Evolutionary conservation across 176 grass and related monocot genomes (phyloP), one percentile per base, ranked within the genome.

Genomic region (Musa schizocarpa): DNA sequence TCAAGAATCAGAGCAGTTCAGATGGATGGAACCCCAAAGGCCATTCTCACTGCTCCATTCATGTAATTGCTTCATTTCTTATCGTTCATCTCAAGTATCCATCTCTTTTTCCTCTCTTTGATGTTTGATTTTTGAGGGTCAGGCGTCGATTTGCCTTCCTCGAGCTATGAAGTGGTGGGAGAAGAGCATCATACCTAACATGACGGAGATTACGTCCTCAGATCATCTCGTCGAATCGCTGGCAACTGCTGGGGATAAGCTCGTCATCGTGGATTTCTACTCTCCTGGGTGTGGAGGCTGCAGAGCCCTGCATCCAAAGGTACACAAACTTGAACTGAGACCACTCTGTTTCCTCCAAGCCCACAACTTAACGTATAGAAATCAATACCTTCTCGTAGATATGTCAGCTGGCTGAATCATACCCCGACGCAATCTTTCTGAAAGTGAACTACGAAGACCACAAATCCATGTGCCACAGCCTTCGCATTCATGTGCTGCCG

Each of bases 251-350:
- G 66, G 66, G 3, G 11, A 69, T 29, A 69, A 69, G 11, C 66
- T 69, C 66, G 66, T 69, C 20, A 24, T 69, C 10, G 66, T 69
- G 6, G 66, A 29, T 13, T 69, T 69, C 66, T 43, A 69, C 27
- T 69, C 66, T 12, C 12, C 66, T 69, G 27, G 13, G 13, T 69
- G 66, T 43, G 23, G 27, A 13, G 25, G 25, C 8, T 69, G 66
- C 66, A 69, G 49, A 25, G 11, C 24, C 29, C 66, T 69, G 10
- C 13, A 69, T 69, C 66, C 66, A 1, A 69, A 69, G 66, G 66
- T 69, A 29, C 19, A 19, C 14, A 24, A 2, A 16, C 25, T 13
- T 16, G 26, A 27, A 27, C 23, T 16, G 66, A 34, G 27, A 23
- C 2, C 14, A 2, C 13, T 34, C 10, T 69, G 13, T 43, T 1